Conservation (phyloP, 2,329 filamentous ascomycete species). For the Colletotrichum caudatum region DNA sequence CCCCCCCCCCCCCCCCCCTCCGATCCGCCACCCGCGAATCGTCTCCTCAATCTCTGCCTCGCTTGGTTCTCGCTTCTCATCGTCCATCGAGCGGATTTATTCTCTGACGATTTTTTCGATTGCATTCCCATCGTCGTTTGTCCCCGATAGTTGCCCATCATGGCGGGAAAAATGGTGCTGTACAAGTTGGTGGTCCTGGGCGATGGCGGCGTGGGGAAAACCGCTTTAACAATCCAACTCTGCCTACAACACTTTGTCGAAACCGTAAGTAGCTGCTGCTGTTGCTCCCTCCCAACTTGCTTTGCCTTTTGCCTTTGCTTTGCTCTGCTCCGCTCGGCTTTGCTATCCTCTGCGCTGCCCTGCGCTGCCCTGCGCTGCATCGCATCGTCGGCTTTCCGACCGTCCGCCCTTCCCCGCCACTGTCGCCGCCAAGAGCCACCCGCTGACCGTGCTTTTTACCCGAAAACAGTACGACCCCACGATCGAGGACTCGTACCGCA, state of each 20-base stretch:
- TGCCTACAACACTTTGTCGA: conserved; percentile 99
- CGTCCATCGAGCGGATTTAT: conserved; percentile 33
- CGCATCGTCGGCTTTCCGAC: conserved; percentile 6
- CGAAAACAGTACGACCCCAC: conserved; percentile 80
- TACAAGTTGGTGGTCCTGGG: conserved; percentile 97
- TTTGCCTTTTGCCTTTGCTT: neutral
- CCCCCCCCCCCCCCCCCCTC: conserved; percentile 41
- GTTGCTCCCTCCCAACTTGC: neutral
- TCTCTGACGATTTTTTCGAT: conserved; percentile 13
- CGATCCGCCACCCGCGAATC: conserved; percentile 38
- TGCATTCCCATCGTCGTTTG: conserved; percentile 42
- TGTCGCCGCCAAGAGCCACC: conserved; percentile 39
- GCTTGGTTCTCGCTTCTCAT: conserved; percentile 23
- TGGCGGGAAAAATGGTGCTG: conserved; percentile 94
- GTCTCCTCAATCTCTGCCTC: conserved; percentile 23
- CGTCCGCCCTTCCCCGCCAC: conserved; percentile 36
- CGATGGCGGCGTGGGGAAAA: conserved; percentile 94
- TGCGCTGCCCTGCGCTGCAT: conserved; percentile 9
- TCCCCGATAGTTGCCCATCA: conserved; percentile 55
- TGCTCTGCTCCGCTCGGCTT: neutral
- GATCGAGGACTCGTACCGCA: conserved; percentile 89
- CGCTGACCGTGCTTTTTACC: conserved; percentile 34
- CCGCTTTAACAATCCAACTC: conserved; percentile 93
- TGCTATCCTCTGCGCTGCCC: neutral
- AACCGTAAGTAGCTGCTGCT: conserved; percentile 68